These are phyloP conservation scores for Verbena officinalis DNA, from an alignment of 257 asterid genomes.

Conservation along the genomic window DNA sequence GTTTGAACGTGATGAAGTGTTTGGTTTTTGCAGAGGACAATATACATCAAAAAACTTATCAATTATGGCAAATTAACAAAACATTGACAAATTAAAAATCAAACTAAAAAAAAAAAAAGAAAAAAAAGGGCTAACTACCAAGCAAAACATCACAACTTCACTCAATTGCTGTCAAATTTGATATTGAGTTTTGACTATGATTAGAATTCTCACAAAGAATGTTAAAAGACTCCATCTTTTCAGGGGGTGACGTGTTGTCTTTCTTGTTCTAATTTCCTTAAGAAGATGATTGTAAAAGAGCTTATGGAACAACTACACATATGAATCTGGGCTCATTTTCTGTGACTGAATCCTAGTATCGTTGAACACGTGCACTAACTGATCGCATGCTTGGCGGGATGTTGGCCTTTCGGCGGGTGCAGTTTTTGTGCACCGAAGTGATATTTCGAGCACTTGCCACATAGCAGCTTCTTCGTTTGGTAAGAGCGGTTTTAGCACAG, in stretches of 20 bases:
- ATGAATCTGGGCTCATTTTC: constrained; percentile 53
- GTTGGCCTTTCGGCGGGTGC: constrained; percentile 87
- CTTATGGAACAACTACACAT: constrained; percentile 9
- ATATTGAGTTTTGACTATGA: background rate
- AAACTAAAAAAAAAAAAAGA: background rate
- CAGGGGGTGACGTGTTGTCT: background rate
- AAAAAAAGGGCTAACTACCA: background rate
- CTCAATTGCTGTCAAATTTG: background rate
- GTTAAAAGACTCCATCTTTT: background rate
- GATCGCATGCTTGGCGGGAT: constrained; percentile 68
- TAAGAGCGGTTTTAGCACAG: constrained; percentile 60
- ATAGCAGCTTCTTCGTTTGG: constrained; percentile 62
- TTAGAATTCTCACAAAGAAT: constrained; percentile 7
- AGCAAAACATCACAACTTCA: background rate
- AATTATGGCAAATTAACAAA: background rate
- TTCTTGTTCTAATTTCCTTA: background rate
- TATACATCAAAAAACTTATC: background rate
- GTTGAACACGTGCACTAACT: constrained; percentile 51
- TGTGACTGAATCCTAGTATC: constrained; percentile 52
- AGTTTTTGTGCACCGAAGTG: constrained; percentile 83
- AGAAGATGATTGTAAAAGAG: constrained; percentile 1
- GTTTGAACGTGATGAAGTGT: too few relatives aligned
- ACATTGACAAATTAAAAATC: background rate
- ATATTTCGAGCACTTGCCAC: constrained; percentile 73
- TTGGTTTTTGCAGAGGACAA: background rate